phyloP scores from a whole-genome alignment of 202 grass and related monocot genomes.

The Setaria viridis region DNA sequence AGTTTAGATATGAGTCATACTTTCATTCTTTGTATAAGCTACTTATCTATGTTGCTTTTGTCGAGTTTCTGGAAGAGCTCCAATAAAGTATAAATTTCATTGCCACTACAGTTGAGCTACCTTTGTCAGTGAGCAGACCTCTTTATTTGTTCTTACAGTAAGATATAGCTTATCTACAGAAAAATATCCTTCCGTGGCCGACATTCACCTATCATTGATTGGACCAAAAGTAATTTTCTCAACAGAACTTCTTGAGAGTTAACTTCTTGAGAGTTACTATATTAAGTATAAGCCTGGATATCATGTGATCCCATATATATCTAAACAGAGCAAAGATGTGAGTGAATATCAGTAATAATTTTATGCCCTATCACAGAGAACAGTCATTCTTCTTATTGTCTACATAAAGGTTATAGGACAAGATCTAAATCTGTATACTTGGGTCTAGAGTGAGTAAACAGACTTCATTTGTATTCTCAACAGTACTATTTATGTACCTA shows the following conservation, averaged over 20 bases:
- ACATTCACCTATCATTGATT: conserved; percentile 20
- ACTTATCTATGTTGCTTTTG: background rate
- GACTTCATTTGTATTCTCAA: background rate
- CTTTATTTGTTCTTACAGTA: background rate
- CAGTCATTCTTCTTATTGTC: conserved; percentile 8
- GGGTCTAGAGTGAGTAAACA: background rate
- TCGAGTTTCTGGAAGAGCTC: conserved; percentile 7
- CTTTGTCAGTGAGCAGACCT: background rate
- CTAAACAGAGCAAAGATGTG: conserved; percentile 13
- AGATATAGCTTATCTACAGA: background rate
- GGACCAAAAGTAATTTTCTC: background rate
- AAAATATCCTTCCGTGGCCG: background rate
- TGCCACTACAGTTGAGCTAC: background rate
- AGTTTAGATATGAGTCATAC: background rate
- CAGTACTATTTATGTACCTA: background rate
- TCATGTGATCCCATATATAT: background rate
- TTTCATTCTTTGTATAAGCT: background rate
- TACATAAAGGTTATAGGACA: conserved; percentile 1
- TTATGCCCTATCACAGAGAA: background rate
- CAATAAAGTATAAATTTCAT: conserved; percentile 1
- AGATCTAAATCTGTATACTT: background rate
- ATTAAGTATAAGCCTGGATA: background rate
- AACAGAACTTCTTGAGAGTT: background rate
- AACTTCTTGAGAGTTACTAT: conserved; percentile 1
- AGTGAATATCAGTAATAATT: background rate